phyloP scores from a whole-genome alignment of 1,139 yeast genomes.

The Hemisphaericaspora subhashii region DNA sequence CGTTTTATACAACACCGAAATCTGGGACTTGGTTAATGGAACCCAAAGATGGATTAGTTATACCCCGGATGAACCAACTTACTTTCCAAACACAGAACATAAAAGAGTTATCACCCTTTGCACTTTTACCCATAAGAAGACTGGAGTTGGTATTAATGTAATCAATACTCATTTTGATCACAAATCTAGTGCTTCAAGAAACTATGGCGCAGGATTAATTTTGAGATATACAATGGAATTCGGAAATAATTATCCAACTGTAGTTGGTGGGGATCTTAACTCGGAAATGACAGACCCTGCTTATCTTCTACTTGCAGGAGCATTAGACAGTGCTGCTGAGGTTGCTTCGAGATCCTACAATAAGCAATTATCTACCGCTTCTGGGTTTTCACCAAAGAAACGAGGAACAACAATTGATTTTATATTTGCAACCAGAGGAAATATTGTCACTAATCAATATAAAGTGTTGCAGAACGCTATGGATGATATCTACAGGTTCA shows the following conservation, averaged over 20 bases:
- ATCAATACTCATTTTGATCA: slow-evolving; percentile 50
- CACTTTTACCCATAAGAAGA: slow-evolving; percentile 24
- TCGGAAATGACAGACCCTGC: slow-evolving; percentile 21
- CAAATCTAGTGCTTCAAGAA: slow-evolving; percentile 38
- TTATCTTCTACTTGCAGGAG: slow-evolving; percentile 31
- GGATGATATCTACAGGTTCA: slow-evolving; percentile 26
- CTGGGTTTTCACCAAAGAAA: slow-evolving; percentile 37
- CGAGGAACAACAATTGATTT: slow-evolving; percentile 26
- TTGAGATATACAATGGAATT: slow-evolving; percentile 29
- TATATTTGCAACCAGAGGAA: slow-evolving; percentile 21
- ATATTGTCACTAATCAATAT: slow-evolving; percentile 13
- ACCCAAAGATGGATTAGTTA: slow-evolving; percentile 43
- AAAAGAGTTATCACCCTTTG: slow-evolving; percentile 42
- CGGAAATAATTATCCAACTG: slow-evolving; percentile 31
- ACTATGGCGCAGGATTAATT: slow-evolving; percentile 29
- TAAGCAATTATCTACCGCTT: slow-evolving; percentile 33
- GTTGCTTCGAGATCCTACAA: slow-evolving; percentile 22
- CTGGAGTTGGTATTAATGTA: slow-evolving; percentile 29
- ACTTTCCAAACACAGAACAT: slow-evolving; percentile 40
- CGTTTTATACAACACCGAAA: slow-evolving; percentile 33
- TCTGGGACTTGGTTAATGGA: slow-evolving; percentile 29
- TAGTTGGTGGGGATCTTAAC: slow-evolving; percentile 34
- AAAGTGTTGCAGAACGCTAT: slow-evolving; percentile 33
- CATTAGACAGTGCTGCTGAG: slow-evolving; percentile 21
- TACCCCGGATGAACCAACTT: slow-evolving; percentile 39